Base-by-base conservation (phyloP, 495 filamentous ascomycete genomes). In the Penicillium parvum region DNA sequence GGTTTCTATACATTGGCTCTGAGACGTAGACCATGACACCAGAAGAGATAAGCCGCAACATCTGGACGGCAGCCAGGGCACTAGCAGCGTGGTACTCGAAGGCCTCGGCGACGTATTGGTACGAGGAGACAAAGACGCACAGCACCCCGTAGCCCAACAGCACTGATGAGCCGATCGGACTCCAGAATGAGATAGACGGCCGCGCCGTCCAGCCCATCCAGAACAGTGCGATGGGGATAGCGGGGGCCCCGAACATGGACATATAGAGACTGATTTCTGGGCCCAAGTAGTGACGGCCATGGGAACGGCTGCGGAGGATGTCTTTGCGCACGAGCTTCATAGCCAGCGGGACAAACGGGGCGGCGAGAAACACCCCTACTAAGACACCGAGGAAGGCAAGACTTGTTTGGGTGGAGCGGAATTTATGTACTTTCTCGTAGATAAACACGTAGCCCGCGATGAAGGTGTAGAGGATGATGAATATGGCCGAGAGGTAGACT, bases 381-480 rank as follows among this genome's bases (percentile, higher is more conserved):
- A 63, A 61, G 28, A 85, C 76, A 4, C 69, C 68, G 6, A 77
- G 49, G 53, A 81, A 84, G 8, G 63, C 65, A n/a, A 77, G 50
- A 11, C 74, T 77, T 0, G 70, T 74, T 5, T 71, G 42, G 8
- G 73, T 71, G 16, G 68, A 25, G 0, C 58, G 60, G 27, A 78
- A 65, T 7, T 62, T 55, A 43, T 83, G 74, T 1, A 65, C 71
- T 1, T 74, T 64, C 17, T 61, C 53, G 51, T 79, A 86, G 47
- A 84, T 73, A 50, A 69, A 74, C 9, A 66, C 65, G 50, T 80
- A 85, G 8, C 77, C 79, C 11, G 73, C 66, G 6, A 79, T 59
- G 53, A 81, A 82, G n/a, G 76, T 75, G 55, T 81, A 84, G 0
- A 82, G 65, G 7, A 84, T 64, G 33, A 79, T 71, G 52, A 81